Evolutionary conservation across 495 filamentous ascomycete genomes (phyloP).

Genomic region (Lasiosphaeris hirsuta): DNA sequence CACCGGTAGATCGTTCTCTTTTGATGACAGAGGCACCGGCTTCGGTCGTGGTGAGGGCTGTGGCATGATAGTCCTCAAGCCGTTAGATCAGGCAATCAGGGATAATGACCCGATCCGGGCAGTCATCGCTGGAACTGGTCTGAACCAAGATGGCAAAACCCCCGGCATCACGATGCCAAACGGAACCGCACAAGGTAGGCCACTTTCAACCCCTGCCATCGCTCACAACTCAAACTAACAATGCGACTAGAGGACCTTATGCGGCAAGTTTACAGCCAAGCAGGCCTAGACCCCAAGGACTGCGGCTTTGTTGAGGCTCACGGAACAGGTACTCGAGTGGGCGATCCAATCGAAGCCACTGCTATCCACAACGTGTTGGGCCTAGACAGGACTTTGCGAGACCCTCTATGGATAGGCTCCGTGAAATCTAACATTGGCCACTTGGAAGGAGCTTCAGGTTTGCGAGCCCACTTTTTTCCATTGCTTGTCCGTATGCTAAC

Average conservation of each 20-base stretch:
- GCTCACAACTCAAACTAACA: conserved; percentile 15
- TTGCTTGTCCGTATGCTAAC: neutral
- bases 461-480: neutral
- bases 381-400: conserved; percentile 22
- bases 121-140: conserved; percentile 55
- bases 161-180: conserved; percentile 58
- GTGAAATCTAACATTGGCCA: conserved; percentile 60
- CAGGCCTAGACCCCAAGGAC: conserved; percentile 38
- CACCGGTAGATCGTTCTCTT: conserved; percentile 58
- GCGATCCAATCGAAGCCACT: conserved; percentile 46
- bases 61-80: conserved; percentile 58
- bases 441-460: conserved; percentile 47
- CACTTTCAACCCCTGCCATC: neutral
- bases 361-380: conserved; percentile 40
- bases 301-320: conserved; percentile 48
- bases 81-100: conserved; percentile 52
- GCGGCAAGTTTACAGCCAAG: conserved; percentile 41
- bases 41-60: conserved; percentile 66
- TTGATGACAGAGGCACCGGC: conserved; percentile 59
- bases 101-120: conserved; percentile 59
- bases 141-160: conserved; percentile 61
- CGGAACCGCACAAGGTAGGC: conserved; percentile 50
- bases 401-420: conserved; percentile 50
- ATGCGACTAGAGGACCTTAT: conserved; percentile 38
- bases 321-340: conserved; percentile 55